Base-by-base conservation (phyloP, 1,139 yeast genomes). In the Protomyces lactucae-debilis region DNA sequence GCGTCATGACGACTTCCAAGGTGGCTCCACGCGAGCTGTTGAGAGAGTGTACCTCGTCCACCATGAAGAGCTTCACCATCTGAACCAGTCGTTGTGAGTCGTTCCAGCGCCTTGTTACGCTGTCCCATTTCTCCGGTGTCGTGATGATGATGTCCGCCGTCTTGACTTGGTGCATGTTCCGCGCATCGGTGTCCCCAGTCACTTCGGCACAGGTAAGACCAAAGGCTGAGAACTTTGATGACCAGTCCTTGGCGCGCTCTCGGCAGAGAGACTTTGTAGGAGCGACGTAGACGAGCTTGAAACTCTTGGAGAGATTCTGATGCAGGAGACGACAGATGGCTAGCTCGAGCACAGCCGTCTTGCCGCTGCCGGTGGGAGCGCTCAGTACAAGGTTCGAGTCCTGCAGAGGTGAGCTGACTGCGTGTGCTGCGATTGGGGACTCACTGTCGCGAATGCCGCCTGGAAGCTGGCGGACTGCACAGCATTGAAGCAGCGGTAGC, bases 81-180 rank as follows among this genome's bases (percentile, higher is more conserved):
- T 74, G 76, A 57, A 81, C 76, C n/a, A 80, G 67, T 45, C 72
- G 75, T 2, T 73, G 68, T 64, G 78, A 76, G 67, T 81, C 83
- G 3, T 73, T 68, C 84, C 84, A 80, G 67, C 77, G 76, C 67
- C 85, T 74, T 0, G 85, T 81, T 61, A 82, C 72, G 56, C 78
- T 72, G 68, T 83, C 86, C 84, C 85, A 82, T 72, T 82, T 83
- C 71, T 83, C 86, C 1, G 86, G 85, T 0, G 85, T 83, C 0
- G 84, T 78, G 9, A 83, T 77, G 9, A 83, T 79, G 3, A 83
- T 75, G 57, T 80, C 79, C 2, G 82, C 76, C 35, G 72, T 76
- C 67, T 76, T 77, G 0, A 80, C 80, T 25, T 72, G 75, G 4
- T 78, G 81, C 2, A 79, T 71, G 61, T 81, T 83, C 10, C 72